phyloP scores from a whole-genome alignment of 768 basidiomycete species.

The Collybiopsis luxurians region DNA sequence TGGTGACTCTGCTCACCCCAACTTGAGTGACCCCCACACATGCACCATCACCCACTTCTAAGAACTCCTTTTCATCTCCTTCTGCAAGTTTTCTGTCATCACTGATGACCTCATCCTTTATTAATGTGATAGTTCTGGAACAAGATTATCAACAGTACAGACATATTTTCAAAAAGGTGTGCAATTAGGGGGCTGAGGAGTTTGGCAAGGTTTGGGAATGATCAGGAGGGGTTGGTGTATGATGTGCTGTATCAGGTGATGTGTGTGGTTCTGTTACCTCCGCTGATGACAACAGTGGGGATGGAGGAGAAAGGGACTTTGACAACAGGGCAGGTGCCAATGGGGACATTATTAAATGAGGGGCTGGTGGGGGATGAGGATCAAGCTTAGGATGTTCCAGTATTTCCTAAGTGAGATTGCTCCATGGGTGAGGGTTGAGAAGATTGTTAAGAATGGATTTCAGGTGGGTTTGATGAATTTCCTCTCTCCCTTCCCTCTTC shows the following conservation, averaged over 20 bases:
- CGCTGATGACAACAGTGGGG: conserved; percentile 19
- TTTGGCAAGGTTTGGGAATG: conserved; percentile 80
- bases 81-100: conserved; percentile 96
- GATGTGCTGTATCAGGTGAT: conserved; percentile 87
- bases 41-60: conserved; percentile 97
- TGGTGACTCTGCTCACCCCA: conserved; percentile 91
- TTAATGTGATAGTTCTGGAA: conserved; percentile 83
- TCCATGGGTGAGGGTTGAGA: conserved; percentile 95
- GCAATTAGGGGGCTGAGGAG: conserved; percentile 84
- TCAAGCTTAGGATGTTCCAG: conserved; percentile 82
- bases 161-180: conserved; percentile 90
- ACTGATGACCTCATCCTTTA: conserved; percentile 90
- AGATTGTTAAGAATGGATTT: conserved; percentile 89
- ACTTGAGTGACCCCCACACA: conserved; percentile 81
- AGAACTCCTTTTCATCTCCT: conserved; percentile 93
- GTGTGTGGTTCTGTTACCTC: conserved; percentile 70
- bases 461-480: conserved; percentile 45
- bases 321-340: conserved; percentile 40
- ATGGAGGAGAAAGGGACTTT: no score
- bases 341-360: conserved; percentile 55
- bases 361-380: conserved; percentile 63
- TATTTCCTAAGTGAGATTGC: conserved; percentile 89
- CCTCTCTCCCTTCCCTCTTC: background rate
- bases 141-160: conserved; percentile 90
- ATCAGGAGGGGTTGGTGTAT: conserved; percentile 87